A percentile compares a stretch with the other conserved stretches of the same genome.
phyloP scores from a whole-genome alignment of 352 stramenopile species.

The Labyrinthula sp. region DNA sequence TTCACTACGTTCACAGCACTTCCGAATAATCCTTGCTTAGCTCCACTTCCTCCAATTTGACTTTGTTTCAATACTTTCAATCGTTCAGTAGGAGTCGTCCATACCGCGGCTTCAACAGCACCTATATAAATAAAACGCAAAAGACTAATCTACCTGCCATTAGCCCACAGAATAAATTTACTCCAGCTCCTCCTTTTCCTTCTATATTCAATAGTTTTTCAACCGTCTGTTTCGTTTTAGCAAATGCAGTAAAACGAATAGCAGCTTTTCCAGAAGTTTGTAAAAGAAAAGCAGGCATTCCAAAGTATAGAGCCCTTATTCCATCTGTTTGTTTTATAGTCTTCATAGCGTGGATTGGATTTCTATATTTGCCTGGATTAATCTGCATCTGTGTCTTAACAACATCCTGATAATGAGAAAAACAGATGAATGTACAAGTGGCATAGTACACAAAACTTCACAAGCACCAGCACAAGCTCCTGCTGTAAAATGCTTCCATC shows the following conservation, averaged over 20 bases:
- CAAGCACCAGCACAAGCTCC: constrained; percentile 21
- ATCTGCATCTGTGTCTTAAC: constrained; percentile 30
- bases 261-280: constrained; percentile 22
- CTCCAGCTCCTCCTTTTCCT: no score
- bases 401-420: constrained; percentile 11
- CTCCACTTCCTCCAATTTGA: constrained; percentile 21
- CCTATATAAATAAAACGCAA: constrained; percentile 10
- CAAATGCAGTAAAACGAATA: constrained; percentile 21
- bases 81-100: constrained; percentile 22
- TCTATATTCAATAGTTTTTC: no score
- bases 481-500: constrained; percentile 28
- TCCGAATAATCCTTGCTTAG: no score
- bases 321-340: constrained; percentile 15
- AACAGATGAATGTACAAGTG: constrained; percentile 2
- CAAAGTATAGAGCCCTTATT: constrained; percentile 22
- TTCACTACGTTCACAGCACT: constrained; percentile 13
- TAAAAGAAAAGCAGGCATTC: constrained; percentile 26
- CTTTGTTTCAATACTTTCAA: constrained; percentile 26
- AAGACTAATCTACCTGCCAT: no score
- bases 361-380: constrained; percentile 24
- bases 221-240: constrained; percentile 25
- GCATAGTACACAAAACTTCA: constrained; percentile 27
- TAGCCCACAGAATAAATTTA: no score
- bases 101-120: constrained; percentile 24
- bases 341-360: constrained; percentile 13